Evolutionary conservation across 2,329 filamentous ascomycete genomes (phyloP), one percentile per base, ranked within the genome.

Genomic region (Curvularia hawaiiensis): DNA sequence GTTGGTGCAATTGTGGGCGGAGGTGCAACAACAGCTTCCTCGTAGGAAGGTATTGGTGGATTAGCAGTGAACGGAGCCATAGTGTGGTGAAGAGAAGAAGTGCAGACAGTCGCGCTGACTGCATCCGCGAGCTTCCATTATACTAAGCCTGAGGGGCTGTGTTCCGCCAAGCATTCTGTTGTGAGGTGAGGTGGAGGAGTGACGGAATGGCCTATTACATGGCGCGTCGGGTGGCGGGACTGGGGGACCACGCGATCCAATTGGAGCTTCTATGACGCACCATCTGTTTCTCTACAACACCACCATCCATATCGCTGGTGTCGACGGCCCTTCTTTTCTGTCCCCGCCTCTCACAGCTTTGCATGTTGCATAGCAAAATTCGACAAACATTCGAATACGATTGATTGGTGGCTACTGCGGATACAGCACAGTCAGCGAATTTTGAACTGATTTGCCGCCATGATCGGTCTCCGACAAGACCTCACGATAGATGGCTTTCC

Each of bases 21-120:
- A 33, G 51, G 47, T 46, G 41, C 46, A 28, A 40, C 31, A 26
- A 54, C 61, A 30, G 60, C 63, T 41, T 64, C 62, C 18, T 62
- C 58, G 22, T 68, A 68, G 2, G 65, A 64, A 8, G 65, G 65
- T 52, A 68, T 65, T 4, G 62, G 54, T 24, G 64, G 51, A 10
- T 38, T 14, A 16, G 33, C 16, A 22, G 26, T 40, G 10, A 46
- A 43, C 26, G 45, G 40, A 41, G 57, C 43, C 58, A 60, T 64
- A 31, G 22, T 38, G 18, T 18, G 12, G 43, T 9, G 5, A 54
- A 11, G 33, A 40, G 12, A 28, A 39, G 24, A 18, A 44, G 0
- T 6, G 41, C 14, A 18, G 10, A 14, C 41, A 54, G 46, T 54
- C 44, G 2, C 39, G 51, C 45, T 54, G 31, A 24, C 31, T 5